Evolutionary conservation across 1,139 yeast genomes (phyloP).

Genomic region (Eremothecium coryli): DNA sequence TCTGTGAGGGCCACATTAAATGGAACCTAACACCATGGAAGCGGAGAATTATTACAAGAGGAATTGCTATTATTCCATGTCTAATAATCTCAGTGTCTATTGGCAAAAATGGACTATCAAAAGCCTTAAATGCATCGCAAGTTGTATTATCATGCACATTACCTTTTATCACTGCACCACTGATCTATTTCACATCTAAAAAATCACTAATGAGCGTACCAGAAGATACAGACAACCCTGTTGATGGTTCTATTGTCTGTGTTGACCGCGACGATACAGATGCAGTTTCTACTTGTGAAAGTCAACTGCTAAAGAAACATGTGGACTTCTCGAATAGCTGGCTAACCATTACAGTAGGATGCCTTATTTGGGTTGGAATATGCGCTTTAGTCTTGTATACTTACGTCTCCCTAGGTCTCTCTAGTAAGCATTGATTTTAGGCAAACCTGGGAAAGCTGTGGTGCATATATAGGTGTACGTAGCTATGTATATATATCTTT

Average conservation of each 20-base stretch:
- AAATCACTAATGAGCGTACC: constrained; percentile 53
- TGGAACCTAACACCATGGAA: constrained; percentile 75
- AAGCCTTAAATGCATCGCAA: constrained; percentile 66
- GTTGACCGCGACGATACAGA: too few relatives aligned
- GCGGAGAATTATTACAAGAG: constrained; percentile 60
- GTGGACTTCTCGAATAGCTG: constrained; percentile 54
- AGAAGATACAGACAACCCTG: constrained; percentile 10
- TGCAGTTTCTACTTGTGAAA: too few relatives aligned
- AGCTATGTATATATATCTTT: too few relatives aligned
- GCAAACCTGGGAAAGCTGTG: too few relatives aligned
- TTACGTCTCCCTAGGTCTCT: too few relatives aligned
- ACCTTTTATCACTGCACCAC: constrained; percentile 70
- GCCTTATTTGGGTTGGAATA: constrained; percentile 53
- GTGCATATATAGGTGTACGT: too few relatives aligned
- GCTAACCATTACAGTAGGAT: constrained; percentile 42
- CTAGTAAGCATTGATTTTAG: too few relatives aligned
- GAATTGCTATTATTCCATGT: constrained; percentile 66
- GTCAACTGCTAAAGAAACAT: constrained; percentile 20
- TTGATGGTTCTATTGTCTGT: not conserved
- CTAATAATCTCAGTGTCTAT: constrained; percentile 44
- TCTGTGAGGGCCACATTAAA: constrained; percentile 70
- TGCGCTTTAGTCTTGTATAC: constrained; percentile 56
- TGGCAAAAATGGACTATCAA: constrained; percentile 55
- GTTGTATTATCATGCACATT: constrained; percentile 62
- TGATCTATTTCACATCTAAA: constrained; percentile 62